Evolutionary conservation across 2,329 filamentous ascomycete species (phyloP).

Genomic region (Aspergillus novoparasiticus): DNA sequence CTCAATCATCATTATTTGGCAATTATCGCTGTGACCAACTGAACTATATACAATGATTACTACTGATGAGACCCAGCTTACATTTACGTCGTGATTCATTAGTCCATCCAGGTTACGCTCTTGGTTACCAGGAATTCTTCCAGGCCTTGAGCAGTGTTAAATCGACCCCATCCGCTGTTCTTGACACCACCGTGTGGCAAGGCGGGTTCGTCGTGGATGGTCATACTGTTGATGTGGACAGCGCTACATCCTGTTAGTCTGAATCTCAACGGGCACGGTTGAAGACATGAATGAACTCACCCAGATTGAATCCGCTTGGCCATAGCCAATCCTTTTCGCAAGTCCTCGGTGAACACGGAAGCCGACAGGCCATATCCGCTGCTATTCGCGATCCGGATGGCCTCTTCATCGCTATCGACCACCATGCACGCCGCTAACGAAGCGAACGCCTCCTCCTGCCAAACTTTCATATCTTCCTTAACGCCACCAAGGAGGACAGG

Average conservation of each 20-base stretch:
- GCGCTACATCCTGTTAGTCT: slow-evolving; percentile 25
- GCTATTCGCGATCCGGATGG: slow-evolving; percentile 72
- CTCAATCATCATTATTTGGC: background rate
- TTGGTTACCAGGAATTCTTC: slow-evolving; percentile 65
- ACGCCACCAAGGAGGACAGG: slow-evolving; percentile 69
- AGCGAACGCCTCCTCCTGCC: slow-evolving; percentile 73
- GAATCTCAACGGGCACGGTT: slow-evolving; percentile 19
- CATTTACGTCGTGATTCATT: background rate
- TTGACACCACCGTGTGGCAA: slow-evolving; percentile 67
- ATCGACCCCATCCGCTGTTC: slow-evolving; percentile 61
- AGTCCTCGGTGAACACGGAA: slow-evolving; percentile 71
- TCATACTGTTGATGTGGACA: slow-evolving; percentile 68
- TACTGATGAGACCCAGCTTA: background rate
- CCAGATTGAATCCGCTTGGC: slow-evolving; percentile 67
- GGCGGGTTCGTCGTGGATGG: slow-evolving; percentile 62
- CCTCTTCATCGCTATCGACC: slow-evolving; percentile 65
- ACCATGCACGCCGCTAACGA: slow-evolving; percentile 68
- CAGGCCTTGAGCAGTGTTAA: slow-evolving; percentile 56
- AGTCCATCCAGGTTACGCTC: slow-evolving; percentile 61
- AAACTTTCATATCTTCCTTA: slow-evolving; percentile 70
- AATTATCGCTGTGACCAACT: too few species aligned
- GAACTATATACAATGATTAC: slow-evolving; percentile 6
- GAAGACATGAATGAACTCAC: slow-evolving; percentile 28
- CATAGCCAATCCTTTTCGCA: slow-evolving; percentile 59
- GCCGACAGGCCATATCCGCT: slow-evolving; percentile 74